A percentile compares a stretch with the other conserved stretches of the same genome.
Conservation (phyloP, 2,329 filamentous ascomycete species). For the Tympanopsis confertula region DNA sequence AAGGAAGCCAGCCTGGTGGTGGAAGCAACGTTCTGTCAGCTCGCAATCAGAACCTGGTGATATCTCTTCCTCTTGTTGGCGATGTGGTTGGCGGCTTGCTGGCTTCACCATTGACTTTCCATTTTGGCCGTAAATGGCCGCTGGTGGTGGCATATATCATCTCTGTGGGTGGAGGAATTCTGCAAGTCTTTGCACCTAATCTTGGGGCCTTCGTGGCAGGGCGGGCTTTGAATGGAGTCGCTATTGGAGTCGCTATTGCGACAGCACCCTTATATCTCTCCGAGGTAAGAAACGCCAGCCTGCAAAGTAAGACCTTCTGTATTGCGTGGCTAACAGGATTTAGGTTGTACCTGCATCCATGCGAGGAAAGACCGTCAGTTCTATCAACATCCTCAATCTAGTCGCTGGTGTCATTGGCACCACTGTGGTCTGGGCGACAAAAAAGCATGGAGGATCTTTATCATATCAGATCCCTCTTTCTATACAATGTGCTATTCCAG, state of each 20-base stretch:
- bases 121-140: slow-evolving; percentile 19
- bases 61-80: slow-evolving; percentile 20
- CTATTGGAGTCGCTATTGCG: slow-evolving; percentile 17
- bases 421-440: slow-evolving; percentile 17
- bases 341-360: neutral
- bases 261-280: slow-evolving; percentile 21
- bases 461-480: slow-evolving; percentile 21
- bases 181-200: slow-evolving; percentile 21
- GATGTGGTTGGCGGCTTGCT: slow-evolving; percentile 17
- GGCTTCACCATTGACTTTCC: slow-evolving; percentile 18
- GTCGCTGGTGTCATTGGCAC: slow-evolving; percentile 16
- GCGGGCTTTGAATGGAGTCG: slow-evolving; percentile 16
- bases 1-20: no score
- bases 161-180: slow-evolving; percentile 17
- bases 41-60: slow-evolving; percentile 18
- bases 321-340: slow-evolving; percentile 8
- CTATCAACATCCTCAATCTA: slow-evolving; percentile 8
- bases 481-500: slow-evolving; percentile 18
- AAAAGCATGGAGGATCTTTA: slow-evolving; percentile 11
- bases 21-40: no score
- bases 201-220: slow-evolving; percentile 18
- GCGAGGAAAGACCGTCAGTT: neutral
- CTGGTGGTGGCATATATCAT: slow-evolving; percentile 17
- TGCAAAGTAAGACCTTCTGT: slow-evolving; percentile 9
- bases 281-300: slow-evolving; percentile 15